Base-by-base conservation (phyloP, 306 rosid genomes). In the Sechiopsis laciniata region DNA sequence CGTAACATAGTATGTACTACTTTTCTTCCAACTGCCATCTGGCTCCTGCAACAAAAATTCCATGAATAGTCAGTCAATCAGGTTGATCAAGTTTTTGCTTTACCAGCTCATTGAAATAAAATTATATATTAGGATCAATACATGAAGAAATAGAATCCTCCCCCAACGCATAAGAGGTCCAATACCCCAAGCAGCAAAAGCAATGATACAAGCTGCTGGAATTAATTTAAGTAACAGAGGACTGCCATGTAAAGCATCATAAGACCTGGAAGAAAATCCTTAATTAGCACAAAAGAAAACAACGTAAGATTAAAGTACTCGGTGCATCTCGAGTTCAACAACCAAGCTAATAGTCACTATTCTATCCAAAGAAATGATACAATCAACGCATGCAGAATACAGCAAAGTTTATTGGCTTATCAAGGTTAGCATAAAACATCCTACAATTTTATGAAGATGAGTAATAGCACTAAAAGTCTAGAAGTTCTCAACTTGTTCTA, bases 101-200 rank as follows among this genome's bases (percentile, higher is more conserved):
- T 6, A 7, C 73, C 6, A 22, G 45, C 45, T 22, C 58, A 22
- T 46, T 29, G 51, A 21, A 14, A 69, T 22, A 50, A 46, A 69
- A 45, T 13, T 20, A 50, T 14, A 75, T 54, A 69, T 32, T 37
- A 72, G 19, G 75, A 66, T 56, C 45, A 76, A 50, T 91, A 94
- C 99, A 78, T 83, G 85, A 60, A 94, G 83, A 83, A 91, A 83
- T 75, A 88, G 58, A 78, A 82, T 64, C 85, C 97, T 88, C 84
- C 91, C 75, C 42, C 82, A 77, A 55, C 91, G 96, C 75, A 94
- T 45, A 50, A 94, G 83, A 72, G 99, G 96, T 74, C 79, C 97
- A 66, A 94, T 88, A 72, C 92, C 99, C 78, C 87, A 91, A 79
- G 88, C 88, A 78, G 96, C 91, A 83, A 95, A 95, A 75, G 92